A percentile compares a stretch with the other conserved stretches of the same genome.
Conservation (phyloP, 2,329 filamentous ascomycete genomes). For the Verticillium tricorpus region DNA sequence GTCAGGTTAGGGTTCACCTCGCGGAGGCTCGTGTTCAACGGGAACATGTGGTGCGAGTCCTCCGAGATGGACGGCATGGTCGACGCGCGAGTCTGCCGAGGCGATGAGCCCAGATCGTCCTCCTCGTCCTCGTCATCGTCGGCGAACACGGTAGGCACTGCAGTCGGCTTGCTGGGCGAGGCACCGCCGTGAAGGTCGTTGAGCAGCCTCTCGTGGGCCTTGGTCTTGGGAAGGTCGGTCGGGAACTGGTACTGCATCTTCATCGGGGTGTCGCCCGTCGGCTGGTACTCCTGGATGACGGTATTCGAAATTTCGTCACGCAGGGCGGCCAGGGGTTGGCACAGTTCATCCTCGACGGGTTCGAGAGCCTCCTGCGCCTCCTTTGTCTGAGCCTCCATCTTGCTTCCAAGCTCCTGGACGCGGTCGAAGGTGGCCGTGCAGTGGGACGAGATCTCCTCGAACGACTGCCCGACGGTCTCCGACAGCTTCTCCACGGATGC, state of each 20-base stretch:
- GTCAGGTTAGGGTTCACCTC: conserved; percentile 48
- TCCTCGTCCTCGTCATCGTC: conserved; percentile 22
- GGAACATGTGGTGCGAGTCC: conserved; percentile 14
- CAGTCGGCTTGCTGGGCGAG: conserved; percentile 17
- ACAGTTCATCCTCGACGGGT: conserved; percentile 55
- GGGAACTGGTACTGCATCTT: conserved; percentile 80
- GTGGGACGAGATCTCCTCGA: conserved; percentile 64
- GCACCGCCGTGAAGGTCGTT: conserved; percentile 31
- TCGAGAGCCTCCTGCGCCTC: conserved; percentile 57
- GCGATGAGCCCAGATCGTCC: background rate
- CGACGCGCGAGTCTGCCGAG: conserved; percentile 6
- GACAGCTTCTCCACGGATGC: conserved; percentile 64
- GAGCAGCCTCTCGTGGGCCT: conserved; percentile 39
- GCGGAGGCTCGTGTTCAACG: conserved; percentile 42
- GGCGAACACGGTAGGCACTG: conserved; percentile 30
- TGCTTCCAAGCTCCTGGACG: conserved; percentile 62
- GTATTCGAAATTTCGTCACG: conserved; percentile 63
- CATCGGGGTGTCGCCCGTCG: conserved; percentile 82
- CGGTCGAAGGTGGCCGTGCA: conserved; percentile 65
- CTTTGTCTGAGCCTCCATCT: conserved; percentile 58
- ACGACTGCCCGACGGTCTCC: conserved; percentile 66
- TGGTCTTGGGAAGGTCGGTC: conserved; percentile 70
- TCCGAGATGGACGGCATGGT: conserved; percentile 11
- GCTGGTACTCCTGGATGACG: conserved; percentile 70
- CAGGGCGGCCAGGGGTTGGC: conserved; percentile 66